Percentiles rank a stretch among this genome's conserved stretches.
Evolutionary conservation across 805 yeast species (phyloP).

Genomic region (Starmerella roubikii): DNA sequence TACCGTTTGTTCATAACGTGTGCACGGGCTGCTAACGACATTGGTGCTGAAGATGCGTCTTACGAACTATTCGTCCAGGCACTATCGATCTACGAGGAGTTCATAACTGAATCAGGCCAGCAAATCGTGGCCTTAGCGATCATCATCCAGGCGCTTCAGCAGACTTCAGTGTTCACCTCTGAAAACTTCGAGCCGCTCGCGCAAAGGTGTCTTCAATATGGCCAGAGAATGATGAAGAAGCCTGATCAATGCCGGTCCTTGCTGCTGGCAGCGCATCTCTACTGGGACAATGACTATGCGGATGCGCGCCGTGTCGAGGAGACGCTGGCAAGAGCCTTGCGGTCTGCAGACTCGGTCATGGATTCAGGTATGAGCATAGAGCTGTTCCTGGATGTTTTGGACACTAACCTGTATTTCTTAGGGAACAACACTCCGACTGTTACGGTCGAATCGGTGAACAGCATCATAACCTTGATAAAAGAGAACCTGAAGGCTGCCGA

Average conservation of each 20-base stretch:
- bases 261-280: slow-evolving; percentile 73
- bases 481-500: slow-evolving; percentile 26
- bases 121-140: slow-evolving; percentile 42
- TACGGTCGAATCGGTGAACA: slow-evolving; percentile 64
- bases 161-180: slow-evolving; percentile 36
- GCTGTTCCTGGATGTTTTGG: slow-evolving; percentile 78
- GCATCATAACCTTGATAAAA: slow-evolving; percentile 65
- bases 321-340: slow-evolving; percentile 72
- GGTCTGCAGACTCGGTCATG: slow-evolving; percentile 91
- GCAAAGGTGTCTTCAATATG: slow-evolving; percentile 73
- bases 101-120: slow-evolving; percentile 38
- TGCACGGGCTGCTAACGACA: slow-evolving; percentile 70
- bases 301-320: slow-evolving; percentile 58
- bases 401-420: slow-evolving; percentile 72
- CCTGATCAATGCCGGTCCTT: slow-evolving; percentile 93
- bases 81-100: slow-evolving; percentile 67
- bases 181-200: slow-evolving; percentile 74
- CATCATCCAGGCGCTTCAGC: slow-evolving; percentile 39
- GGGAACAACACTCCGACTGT: slow-evolving; percentile 63
- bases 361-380: slow-evolving; percentile 62
- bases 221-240: slow-evolving; percentile 75
- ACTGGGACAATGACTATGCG: slow-evolving; percentile 31
- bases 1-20: slow-evolving; percentile 41
- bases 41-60: slow-evolving; percentile 53
- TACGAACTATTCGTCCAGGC: slow-evolving; percentile 85